Conservation (phyloP, 805 yeast genomes). For the Candida chauliodis region DNA sequence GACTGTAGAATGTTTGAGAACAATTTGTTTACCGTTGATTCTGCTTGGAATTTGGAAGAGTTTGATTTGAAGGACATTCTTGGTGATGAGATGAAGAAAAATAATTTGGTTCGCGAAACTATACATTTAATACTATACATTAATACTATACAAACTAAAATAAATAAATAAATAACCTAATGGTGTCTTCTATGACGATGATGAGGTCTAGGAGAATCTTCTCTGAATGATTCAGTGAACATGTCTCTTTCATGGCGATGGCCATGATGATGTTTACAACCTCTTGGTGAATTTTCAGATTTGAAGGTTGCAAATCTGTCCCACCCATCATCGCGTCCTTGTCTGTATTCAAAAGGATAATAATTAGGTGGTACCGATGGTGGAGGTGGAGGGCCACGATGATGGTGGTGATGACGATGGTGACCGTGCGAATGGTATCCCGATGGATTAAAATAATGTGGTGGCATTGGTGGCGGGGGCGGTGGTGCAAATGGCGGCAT, state of each 20-base stretch:
- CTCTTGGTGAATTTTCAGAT: neutral
- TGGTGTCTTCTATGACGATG: constrained; percentile 1
- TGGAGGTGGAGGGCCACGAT: too few species aligned
- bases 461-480: neutral
- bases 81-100: constrained; percentile 6
- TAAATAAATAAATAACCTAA: neutral
- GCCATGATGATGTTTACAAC: neutral
- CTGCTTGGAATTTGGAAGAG: constrained; percentile 32
- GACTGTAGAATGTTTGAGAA: constrained; percentile 14
- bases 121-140: neutral
- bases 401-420: neutral
- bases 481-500: neutral
- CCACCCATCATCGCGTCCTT: too few species aligned
- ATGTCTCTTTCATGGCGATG: neutral
- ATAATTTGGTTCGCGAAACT: neutral
- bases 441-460: too few species aligned
- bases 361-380: too few species aligned
- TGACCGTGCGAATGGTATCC: neutral
- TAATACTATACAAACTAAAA: constrained; percentile 1
- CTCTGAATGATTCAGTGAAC: neutral
- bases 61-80: constrained; percentile 26
- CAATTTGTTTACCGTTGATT: constrained; percentile 40
- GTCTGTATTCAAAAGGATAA: too few species aligned
- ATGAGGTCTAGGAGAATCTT: neutral
- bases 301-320: neutral